Percentiles rank a stretch among this genome's conserved stretches.
phyloP scores from a whole-genome alignment of 192 early-diverging fungal genomes.

The Funneliformis mosseae region DNA sequence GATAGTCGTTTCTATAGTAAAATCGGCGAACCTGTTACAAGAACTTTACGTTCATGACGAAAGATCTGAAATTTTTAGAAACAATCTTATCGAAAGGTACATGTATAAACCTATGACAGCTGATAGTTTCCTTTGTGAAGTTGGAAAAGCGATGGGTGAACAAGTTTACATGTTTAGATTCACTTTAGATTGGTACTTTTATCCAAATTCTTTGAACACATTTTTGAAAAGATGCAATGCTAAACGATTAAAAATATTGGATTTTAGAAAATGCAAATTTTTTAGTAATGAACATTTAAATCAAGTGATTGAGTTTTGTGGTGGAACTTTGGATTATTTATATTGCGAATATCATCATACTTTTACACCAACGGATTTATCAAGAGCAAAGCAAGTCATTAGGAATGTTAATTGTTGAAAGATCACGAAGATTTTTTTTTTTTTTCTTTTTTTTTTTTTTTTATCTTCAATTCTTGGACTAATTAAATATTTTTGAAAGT shows the following conservation, averaged over 20 bases:
- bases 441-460: no score
- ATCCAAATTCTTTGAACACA: background rate
- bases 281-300: background rate
- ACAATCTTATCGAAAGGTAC: background rate
- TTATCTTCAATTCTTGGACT: no score
- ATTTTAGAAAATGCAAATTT: background rate
- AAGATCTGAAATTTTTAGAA: background rate
- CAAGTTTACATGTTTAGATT: background rate
- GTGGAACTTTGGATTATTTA: background rate
- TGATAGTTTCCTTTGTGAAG: background rate
- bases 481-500: no score
- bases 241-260: background rate
- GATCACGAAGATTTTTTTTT: background rate
- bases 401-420: background rate
- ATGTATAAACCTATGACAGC: background rate
- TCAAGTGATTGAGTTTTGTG: background rate
- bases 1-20: background rate
- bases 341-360: background rate
- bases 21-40: background rate
- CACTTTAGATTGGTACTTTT: background rate
- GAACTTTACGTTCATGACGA: background rate
- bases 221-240: background rate
- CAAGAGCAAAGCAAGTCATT: background rate
- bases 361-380: background rate
- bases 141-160: background rate